A percentile compares a stretch with the other conserved stretches of the same genome.
Evolutionary conservation across 805 yeast genomes (phyloP).

Genomic region (Danielozyma ontarioensis): DNA sequence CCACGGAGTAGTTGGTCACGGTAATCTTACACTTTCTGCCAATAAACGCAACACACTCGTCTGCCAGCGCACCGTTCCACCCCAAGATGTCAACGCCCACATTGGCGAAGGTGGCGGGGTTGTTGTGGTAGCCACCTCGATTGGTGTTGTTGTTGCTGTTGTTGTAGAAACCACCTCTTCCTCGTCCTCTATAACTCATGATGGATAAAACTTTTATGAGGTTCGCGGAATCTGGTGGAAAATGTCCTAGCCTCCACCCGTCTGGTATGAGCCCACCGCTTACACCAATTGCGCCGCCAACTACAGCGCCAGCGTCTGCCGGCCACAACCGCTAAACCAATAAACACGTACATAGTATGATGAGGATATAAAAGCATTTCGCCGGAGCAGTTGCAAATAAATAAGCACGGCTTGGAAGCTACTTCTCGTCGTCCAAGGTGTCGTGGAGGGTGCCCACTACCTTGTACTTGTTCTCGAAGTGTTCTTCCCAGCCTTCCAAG

Average conservation of each 20-base stretch:
- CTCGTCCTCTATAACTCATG: conserved; percentile 36
- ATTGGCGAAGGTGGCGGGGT: background rate
- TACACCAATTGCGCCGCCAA: no score
- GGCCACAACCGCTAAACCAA: no score
- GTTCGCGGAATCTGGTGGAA: no score
- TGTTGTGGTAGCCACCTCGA: conserved; percentile 4
- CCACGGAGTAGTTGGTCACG: conserved; percentile 48
- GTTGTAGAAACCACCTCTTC: conserved; percentile 20
- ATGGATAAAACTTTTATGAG: no score
- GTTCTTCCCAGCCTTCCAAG: conserved; percentile 79
- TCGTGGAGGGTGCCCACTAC: conserved; percentile 65
- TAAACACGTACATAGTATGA: no score
- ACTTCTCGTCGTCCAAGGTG: conserved; percentile 7
- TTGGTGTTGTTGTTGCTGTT: conserved; percentile 7
- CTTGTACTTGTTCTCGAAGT: conserved; percentile 77
- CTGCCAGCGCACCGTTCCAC: conserved; percentile 76
- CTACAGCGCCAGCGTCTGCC: no score
- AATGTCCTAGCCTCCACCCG: no score
- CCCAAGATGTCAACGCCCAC: conserved; percentile 56
- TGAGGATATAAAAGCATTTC: no score
- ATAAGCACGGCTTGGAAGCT: no score
- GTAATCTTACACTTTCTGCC: conserved; percentile 59
- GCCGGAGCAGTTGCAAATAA: no score
- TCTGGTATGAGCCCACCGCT: no score
- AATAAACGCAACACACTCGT: conserved; percentile 64